Conservation (phyloP, 257 asterid genomes). For the Ilex aquifolium region DNA sequence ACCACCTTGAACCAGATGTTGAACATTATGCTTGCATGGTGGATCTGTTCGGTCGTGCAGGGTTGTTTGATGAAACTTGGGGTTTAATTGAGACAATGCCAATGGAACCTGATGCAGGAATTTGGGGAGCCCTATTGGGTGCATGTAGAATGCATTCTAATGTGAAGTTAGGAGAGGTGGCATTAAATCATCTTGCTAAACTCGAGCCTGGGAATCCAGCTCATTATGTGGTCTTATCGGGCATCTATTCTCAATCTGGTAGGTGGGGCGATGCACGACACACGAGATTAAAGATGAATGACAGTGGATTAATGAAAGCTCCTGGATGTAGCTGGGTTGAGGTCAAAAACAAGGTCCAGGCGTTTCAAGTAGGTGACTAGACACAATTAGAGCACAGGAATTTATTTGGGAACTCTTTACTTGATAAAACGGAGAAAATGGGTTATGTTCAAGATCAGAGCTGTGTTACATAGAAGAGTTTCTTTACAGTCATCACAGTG, state of each 20-base stretch:
- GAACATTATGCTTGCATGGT: conserved; percentile 35
- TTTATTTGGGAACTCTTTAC: not conserved
- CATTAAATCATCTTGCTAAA: conserved; percentile 14
- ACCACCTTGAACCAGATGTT: conserved; percentile 16
- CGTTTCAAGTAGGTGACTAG: not conserved
- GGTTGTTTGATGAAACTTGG: conserved; percentile 22
- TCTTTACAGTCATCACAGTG: no score
- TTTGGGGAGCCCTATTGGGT: conserved; percentile 28
- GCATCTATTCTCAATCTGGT: conserved; percentile 26
- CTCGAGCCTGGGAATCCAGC: conserved; percentile 24
- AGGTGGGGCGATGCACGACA: conserved; percentile 25
- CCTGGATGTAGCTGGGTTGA: conserved; percentile 29
- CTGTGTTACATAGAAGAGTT: not conserved
- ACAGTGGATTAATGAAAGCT: conserved; percentile 2
- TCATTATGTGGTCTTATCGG: conserved; percentile 23
- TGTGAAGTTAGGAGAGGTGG: conserved; percentile 24
- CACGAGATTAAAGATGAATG: conserved; percentile 21
- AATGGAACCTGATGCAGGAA: conserved; percentile 23
- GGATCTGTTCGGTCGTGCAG: conserved; percentile 33
- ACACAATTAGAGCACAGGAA: not conserved
- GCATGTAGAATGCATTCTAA: conserved; percentile 27
- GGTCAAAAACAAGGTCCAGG: not conserved
- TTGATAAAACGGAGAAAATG: no score
- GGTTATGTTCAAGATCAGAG: not conserved
- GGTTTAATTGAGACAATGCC: conserved; percentile 19